These are phyloP conservation scores for Fusarium sp. DNA, from an alignment of 2,329 filamentous ascomycete species.

Conservation along the genomic window DNA sequence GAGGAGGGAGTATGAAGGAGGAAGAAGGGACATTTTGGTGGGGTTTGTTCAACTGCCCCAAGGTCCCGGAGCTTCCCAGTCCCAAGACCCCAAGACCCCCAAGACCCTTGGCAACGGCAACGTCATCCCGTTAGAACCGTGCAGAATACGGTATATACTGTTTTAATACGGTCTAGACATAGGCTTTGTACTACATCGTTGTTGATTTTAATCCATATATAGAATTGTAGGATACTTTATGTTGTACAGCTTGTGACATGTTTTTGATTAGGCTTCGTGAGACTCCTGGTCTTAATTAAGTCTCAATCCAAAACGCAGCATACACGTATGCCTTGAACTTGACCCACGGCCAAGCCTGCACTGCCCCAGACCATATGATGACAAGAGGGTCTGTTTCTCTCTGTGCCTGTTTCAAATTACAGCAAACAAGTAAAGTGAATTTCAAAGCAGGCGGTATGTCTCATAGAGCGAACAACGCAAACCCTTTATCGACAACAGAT, in stretches of 20 bases:
- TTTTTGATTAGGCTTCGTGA: not conserved
- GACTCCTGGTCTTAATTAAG: not conserved
- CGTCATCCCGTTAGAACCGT: conserved; percentile 32
- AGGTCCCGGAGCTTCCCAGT: conserved; percentile 27
- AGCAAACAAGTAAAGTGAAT: not conserved
- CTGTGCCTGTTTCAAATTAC: not conserved
- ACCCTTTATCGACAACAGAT: conserved; percentile 8
- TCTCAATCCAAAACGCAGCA: conserved; percentile 3
- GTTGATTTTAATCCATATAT: not conserved
- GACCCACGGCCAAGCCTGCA: conserved; percentile 35
- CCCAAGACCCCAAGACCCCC: conserved; percentile 15
- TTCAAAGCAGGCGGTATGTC: not conserved
- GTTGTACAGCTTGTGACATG: not conserved
- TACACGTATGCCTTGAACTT: conserved; percentile 3
- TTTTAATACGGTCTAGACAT: not conserved
- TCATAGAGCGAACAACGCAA: not conserved
- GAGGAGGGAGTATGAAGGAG: conserved; percentile 10
- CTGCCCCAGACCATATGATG: conserved; percentile 25
- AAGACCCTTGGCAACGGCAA: conserved; percentile 37
- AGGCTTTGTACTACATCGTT: conserved; percentile 4
- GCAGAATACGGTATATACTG: not conserved
- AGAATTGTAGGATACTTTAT: not conserved
- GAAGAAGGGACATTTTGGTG: conserved; percentile 39
- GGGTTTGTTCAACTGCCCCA: conserved; percentile 31
- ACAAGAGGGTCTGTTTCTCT: no score